Percentiles rank a stretch among this genome's conserved stretches.
Evolutionary conservation across 441 rosid genomes (phyloP).

Genomic region (Jatropha multifida): DNA sequence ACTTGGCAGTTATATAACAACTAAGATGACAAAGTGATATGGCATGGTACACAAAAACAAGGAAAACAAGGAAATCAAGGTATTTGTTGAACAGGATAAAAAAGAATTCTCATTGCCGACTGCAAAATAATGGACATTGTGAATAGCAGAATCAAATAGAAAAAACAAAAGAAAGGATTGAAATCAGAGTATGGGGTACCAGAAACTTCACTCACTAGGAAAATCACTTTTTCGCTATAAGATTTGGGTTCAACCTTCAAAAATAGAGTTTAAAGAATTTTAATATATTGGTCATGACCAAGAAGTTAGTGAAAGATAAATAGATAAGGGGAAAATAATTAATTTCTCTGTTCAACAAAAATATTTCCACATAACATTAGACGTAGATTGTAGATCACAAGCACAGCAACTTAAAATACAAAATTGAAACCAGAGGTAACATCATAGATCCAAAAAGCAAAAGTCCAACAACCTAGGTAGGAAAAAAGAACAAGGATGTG

Average conservation of each 20-base stretch:
- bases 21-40: no score
- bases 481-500: constrained; percentile 19
- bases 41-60: no score
- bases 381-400: not conserved
- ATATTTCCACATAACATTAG: not conserved
- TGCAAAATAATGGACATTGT: no score
- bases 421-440: not conserved
- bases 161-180: no score
- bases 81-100: no score
- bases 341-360: not conserved
- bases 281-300: not conserved
- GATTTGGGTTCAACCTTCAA: not conserved
- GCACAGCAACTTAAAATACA: not conserved
- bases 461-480: not conserved
- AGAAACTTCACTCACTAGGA: no score
- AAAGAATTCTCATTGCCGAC: no score
- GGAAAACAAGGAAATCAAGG: no score
- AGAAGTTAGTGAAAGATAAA: constrained; percentile 5
- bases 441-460: not conserved
- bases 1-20: no score
- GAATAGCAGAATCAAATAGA: no score
- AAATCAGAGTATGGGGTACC: no score
- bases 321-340: not conserved
- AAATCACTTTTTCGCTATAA: not conserved
- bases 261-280: not conserved